These are phyloP conservation scores for Punica granatum DNA, from an alignment of 345 rosid genomes.

Conservation along the genomic window DNA sequence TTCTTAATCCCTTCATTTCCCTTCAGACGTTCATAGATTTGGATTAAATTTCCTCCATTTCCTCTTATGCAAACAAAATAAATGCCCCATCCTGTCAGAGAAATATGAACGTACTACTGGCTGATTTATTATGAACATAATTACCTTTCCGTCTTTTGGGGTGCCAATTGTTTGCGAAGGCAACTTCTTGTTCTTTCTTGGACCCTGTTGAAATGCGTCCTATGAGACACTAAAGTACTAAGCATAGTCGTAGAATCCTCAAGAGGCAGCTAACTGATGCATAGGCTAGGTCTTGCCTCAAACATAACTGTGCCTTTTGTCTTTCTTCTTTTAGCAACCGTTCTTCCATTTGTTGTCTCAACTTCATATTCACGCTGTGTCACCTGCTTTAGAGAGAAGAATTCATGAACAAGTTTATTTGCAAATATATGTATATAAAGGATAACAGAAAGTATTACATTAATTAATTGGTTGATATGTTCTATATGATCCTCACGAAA, in stretches of 20 bases:
- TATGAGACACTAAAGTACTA: not conserved
- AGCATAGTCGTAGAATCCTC: not conserved
- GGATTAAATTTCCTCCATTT: no score
- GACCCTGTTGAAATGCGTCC: slow-evolving; percentile 38
- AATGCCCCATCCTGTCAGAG: not conserved
- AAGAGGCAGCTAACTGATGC: not conserved
- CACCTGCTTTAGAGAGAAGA: slow-evolving; percentile 33
- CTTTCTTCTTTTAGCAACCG: slow-evolving; percentile 62
- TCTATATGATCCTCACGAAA: not conserved
- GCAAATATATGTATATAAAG: not conserved
- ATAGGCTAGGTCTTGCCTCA: slow-evolving; percentile 39
- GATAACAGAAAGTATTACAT: not conserved
- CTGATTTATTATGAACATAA: not conserved
- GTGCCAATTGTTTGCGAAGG: slow-evolving; percentile 43
- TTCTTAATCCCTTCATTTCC: no score
- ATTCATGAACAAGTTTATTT: not conserved
- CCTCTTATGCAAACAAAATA: no score
- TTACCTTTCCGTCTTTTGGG: slow-evolving; percentile 53
- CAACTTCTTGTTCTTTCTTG: slow-evolving; percentile 41
- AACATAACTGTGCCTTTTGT: slow-evolving; percentile 60
- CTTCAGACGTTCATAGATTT: no score
- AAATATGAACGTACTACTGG: not conserved
- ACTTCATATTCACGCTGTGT: slow-evolving; percentile 68
- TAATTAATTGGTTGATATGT: not conserved
- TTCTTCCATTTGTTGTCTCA: slow-evolving; percentile 53